A percentile compares a stretch with the other conserved stretches of the same genome.
Conservation (phyloP, 208 protist genomes). For the Trypanosoma conorhini region DNA sequence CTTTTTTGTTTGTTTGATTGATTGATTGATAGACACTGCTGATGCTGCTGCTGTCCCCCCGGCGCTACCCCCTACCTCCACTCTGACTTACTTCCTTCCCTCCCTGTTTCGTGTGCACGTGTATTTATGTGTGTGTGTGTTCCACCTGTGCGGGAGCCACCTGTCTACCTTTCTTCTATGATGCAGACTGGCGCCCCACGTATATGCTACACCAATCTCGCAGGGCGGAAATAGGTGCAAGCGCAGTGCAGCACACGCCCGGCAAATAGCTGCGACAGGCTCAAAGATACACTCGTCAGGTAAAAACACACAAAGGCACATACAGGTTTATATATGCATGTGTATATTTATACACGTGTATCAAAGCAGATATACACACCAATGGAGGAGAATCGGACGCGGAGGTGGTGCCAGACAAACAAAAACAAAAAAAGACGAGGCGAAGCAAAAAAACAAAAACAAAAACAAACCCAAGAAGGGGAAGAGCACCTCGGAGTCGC, state of each 20-base stretch:
- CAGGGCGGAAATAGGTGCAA: conserved; percentile 20
- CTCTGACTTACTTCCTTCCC: not conserved
- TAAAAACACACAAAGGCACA: not conserved
- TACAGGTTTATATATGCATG: conserved; percentile 14
- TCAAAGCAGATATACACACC: too few relatives aligned
- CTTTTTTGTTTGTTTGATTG: conserved; percentile 6
- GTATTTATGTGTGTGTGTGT: not conserved
- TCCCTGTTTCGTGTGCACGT: not conserved
- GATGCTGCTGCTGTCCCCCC: not conserved
- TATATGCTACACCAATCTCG: conserved; percentile 13
- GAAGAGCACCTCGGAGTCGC: not conserved
- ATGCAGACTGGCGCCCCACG: not conserved
- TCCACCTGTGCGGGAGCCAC: not conserved
- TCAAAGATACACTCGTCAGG: not conserved
- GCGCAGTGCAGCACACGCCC: not conserved
- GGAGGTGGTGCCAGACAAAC: not conserved
- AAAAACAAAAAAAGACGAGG: too few relatives aligned
- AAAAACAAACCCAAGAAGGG: conserved; percentile 7
- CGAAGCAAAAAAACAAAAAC: conserved; percentile 11
- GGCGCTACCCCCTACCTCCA: not conserved
- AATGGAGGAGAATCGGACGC: too few relatives aligned
- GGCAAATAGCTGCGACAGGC: not conserved
- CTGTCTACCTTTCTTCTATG: not conserved
- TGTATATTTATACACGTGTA: not conserved
- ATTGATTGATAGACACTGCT: not conserved